Evolutionary conservation across 208 protist genomes (phyloP).

Genomic region (Vickermania ingenoplastis): DNA sequence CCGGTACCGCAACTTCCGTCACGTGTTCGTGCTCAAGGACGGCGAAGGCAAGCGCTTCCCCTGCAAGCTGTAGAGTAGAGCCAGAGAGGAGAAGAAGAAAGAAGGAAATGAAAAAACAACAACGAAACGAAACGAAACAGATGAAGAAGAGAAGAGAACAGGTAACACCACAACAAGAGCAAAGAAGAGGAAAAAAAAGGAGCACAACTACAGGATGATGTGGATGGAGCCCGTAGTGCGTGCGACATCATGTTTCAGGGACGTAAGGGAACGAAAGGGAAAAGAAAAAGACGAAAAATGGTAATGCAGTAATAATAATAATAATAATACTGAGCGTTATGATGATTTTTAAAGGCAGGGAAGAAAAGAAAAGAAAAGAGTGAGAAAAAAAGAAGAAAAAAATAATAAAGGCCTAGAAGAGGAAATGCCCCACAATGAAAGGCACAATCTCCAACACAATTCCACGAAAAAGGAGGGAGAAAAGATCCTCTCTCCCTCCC

Average conservation of each 20-base stretch:
- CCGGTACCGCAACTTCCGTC: conserved; percentile 63
- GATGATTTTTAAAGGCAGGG: not conserved
- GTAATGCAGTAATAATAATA: conserved; percentile 1
- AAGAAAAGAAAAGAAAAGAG: conserved; percentile 2
- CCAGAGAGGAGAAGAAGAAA: not conserved
- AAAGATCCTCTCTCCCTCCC: too few species aligned
- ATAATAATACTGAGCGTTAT: not conserved
- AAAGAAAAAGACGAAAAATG: too few species aligned
- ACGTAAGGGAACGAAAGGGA: too few species aligned
- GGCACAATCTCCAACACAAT: too few species aligned
- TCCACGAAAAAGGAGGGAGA: too few species aligned
- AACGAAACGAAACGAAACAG: conserved; percentile 6
- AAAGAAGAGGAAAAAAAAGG: too few species aligned
- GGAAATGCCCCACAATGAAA: too few species aligned
- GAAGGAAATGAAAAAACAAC: not conserved
- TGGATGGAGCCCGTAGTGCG: too few species aligned
- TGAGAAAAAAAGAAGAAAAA: conserved; percentile 3
- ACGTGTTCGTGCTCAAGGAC: conserved; percentile 71
- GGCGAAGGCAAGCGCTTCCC: conserved; percentile 49
- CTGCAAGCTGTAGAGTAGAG: conserved; percentile 26
- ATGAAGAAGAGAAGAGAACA: conserved; percentile 6
- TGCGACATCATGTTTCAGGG: too few species aligned
- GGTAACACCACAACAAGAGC: not conserved
- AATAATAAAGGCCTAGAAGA: too few species aligned
- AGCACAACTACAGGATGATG: too few species aligned